Evolutionary conservation across 352 stramenopile genomes (phyloP), one percentile per base, ranked within the genome.

Genomic region (Peronospora farinosa): DNA sequence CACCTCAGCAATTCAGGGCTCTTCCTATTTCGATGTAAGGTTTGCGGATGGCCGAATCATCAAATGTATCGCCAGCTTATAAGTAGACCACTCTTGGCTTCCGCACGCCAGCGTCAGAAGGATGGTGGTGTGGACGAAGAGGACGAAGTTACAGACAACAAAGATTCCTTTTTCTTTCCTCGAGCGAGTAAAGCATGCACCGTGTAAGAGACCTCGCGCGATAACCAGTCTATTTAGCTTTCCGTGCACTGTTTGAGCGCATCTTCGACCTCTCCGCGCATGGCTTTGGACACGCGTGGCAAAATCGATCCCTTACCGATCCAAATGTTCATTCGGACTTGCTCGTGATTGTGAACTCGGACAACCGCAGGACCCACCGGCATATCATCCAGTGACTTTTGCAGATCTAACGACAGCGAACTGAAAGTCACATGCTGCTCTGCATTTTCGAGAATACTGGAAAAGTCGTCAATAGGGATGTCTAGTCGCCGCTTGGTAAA

Each of bases 81-180:
- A 32, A 28, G 38, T 8, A 46, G 38, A 31, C 21, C 40, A 3
- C 19, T 8, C 15, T n/a, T 11, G 38, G 21, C 21, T 19, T 17
- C 56, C 27, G 6, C 15, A 49, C 35, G 7, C 1, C 45, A 45
- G 28, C 30, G 33, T 16, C 44, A 40, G 9, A 47, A 40, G 7
- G 15, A 41, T n/a, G 54, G 65, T 13, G 33, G 65, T 13, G 33
- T 35, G 10, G n/a, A 53, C 23, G 36, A 61, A 7, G 54, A 64
- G 5, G 48, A 73, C 6, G 40, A 65, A 47, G 23, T 83, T 13
- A 49, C 55, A 30, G 57, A 75, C 45, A 85, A 79, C 54, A 67
- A 63, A 61, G 74, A 92, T 45, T 92, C 81, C 25, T 89, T 92
- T 89, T 92, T 63, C 88, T 67, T 89, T 80, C 37, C 74, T 92